Evolutionary conservation across 78 protist species (phyloP).

Genomic region (Planoprotostelium fungivorum): DNA sequence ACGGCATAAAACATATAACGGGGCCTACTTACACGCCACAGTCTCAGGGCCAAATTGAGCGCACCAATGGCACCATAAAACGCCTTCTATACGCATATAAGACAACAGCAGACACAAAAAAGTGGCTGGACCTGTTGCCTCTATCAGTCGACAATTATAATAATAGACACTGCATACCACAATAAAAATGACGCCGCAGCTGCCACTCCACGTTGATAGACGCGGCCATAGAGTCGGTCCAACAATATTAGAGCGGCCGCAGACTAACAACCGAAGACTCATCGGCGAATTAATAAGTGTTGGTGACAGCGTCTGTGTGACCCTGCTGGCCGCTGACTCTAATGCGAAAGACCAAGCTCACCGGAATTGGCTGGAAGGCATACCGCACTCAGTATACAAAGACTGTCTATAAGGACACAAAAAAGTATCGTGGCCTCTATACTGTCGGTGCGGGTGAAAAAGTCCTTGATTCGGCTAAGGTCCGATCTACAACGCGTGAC

Average conservation of each 20-base stretch:
- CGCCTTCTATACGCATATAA: neutral
- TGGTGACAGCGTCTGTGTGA: neutral
- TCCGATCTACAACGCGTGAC: neutral
- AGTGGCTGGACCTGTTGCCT: neutral
- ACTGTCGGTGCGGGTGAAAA: neutral
- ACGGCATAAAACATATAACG: slow-evolving; percentile 1
- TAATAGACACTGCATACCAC: neutral
- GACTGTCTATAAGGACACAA: neutral
- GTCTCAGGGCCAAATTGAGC: neutral
- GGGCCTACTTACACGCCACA: neutral
- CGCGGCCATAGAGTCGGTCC: neutral
- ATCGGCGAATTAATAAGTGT: neutral
- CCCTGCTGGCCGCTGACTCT: neutral
- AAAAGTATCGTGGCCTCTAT: neutral
- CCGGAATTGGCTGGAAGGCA: neutral
- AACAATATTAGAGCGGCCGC: neutral
- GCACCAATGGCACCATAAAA: neutral
- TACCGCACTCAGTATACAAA: neutral
- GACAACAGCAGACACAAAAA: neutral
- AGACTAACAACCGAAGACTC: neutral
- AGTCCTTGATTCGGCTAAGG: neutral
- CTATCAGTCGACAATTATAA: neutral
- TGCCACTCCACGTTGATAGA: neutral
- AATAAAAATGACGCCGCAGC: neutral
- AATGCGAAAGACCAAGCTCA: neutral